Conservation (phyloP, 805 yeast species). For the Isabelozyma pseudorhagii region DNA sequence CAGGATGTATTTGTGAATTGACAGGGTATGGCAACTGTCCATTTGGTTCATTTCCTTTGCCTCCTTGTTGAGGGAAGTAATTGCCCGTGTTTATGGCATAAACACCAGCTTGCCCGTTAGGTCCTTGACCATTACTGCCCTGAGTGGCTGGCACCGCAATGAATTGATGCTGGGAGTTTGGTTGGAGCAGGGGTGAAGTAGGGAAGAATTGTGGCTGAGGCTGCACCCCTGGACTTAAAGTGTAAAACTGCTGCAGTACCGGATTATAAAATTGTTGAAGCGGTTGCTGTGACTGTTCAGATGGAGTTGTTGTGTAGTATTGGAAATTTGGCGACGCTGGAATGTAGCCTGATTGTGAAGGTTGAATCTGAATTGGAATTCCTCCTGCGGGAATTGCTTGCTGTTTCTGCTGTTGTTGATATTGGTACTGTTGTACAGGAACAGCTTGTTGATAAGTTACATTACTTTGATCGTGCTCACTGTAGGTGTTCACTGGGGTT, state of each 20-base stretch:
- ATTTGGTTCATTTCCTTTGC: neutral
- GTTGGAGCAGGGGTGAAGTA: slow-evolving; percentile 31
- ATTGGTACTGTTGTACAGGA: neutral
- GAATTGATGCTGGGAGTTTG: slow-evolving; percentile 11
- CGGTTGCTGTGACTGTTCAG: slow-evolving; percentile 19
- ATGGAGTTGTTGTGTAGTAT: slow-evolving; percentile 7
- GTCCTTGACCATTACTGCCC: slow-evolving; percentile 2
- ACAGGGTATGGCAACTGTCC: neutral
- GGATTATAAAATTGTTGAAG: slow-evolving; percentile 44
- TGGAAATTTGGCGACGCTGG: neutral
- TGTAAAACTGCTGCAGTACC: slow-evolving; percentile 41
- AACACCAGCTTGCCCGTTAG: slow-evolving; percentile 3
- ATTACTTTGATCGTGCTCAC: slow-evolving; percentile 6
- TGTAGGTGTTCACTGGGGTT: slow-evolving; percentile 32
- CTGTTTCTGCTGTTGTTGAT: slow-evolving; percentile 3
- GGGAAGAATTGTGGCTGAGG: slow-evolving; percentile 40
- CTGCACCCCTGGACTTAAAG: slow-evolving; percentile 33
- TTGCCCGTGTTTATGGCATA: slow-evolving; percentile 12
- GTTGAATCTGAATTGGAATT: slow-evolving; percentile 2
- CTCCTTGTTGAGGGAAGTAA: slow-evolving; percentile 9
- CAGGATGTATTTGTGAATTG: slow-evolving; percentile 3
- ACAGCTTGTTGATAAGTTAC: slow-evolving; percentile 2
- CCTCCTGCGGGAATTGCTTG: slow-evolving; percentile 2
- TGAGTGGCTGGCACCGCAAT: slow-evolving; percentile 4
- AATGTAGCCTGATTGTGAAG: neutral